Evolutionary conservation across 176 grass and related monocot species (phyloP), one percentile per base, ranked within the genome.

Genomic region (Panicum miliaceum): DNA sequence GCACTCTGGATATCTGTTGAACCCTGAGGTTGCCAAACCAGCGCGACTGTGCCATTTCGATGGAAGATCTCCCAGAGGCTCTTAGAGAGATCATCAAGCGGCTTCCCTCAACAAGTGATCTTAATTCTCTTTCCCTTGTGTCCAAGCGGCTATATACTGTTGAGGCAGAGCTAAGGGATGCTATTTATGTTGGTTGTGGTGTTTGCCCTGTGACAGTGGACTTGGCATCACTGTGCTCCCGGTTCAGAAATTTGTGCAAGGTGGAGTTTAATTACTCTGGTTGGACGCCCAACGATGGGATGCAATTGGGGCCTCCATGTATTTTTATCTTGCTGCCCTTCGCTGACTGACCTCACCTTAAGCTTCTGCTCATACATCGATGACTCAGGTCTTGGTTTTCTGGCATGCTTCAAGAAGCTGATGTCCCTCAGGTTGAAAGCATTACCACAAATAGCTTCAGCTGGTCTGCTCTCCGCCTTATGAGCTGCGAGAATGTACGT

Each of bases 341-440:
- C 20, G 5, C 38, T 69, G 37, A 42, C 66, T 12, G 66, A 69
- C 42, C 37, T 41, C 16, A 42, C 65, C 64, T 68, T 68, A 69
- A 69, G 66, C 37, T 69, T 45, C 22, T 43, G 38, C 67, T 7
- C 19, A 23, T 2, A 25, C 41, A 13, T 46, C 5, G 12, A 71
- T 46, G 41, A 71, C 68, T 46, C n/a, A 71, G 41, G 68, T 43
- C 68, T 71, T 46, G 12, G 22, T 1, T 7, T 15, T 71, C 22
- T 71, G 23, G 68, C 12, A 23, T 2, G 68, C 6, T 71, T 45
- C 68, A 76, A 77, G 84, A 93, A 89, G 25, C 56, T 93, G 63
- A 87, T 53, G 29, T 90, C 87, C 26, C 67, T 90, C 12, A 82
- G 84, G 87, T 61, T 93, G 40, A 93, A 84, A 74, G 76, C 51